Percentiles rank a stretch among this genome's conserved stretches.
These are phyloP conservation scores for Pleodorina starrii DNA, from an alignment of 139 green algal species.

Conservation along the genomic window DNA sequence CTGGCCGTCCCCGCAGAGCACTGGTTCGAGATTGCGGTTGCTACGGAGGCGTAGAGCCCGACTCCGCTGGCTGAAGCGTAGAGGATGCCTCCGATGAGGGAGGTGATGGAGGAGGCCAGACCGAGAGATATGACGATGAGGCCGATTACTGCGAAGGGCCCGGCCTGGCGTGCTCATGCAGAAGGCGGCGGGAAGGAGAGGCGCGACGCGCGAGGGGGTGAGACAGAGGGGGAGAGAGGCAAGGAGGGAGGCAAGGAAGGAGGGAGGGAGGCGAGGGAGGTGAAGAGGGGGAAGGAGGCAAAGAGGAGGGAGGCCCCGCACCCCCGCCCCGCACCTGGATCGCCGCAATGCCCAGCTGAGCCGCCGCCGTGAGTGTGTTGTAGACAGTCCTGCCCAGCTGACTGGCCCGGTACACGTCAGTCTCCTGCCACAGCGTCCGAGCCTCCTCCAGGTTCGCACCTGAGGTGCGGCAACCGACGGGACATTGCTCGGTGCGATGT, in stretches of 20 bases:
- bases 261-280: neutral
- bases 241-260: too few relatives aligned
- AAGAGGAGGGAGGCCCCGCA: neutral
- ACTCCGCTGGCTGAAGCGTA: conserved; percentile 7
- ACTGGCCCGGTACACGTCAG: neutral
- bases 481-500: neutral
- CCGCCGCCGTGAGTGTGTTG: neutral
- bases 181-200: too few relatives aligned
- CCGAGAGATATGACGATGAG: conserved; percentile 11
- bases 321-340: neutral
- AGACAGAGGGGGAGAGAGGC: too few relatives aligned
- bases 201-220: too few relatives aligned
- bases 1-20: neutral
- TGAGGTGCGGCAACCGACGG: too few relatives aligned
- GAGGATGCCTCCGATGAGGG: neutral
- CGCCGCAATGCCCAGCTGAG: conserved; percentile 28
- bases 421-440: neutral
- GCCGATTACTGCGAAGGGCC: conserved; percentile 35
- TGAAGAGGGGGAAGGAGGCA: neutral
- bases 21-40: neutral
- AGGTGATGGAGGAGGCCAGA: conserved; percentile 17
- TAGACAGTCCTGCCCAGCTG: neutral
- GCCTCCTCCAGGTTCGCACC: conserved; percentile 12
- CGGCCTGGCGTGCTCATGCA: conserved; percentile 25
- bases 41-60: conserved; percentile 1